Percentiles rank a stretch among this genome's conserved stretches.
Evolutionary conservation across 1,284 basidiomycete genomes (phyloP).

Genomic region (Ceratobasidium papillatum): DNA sequence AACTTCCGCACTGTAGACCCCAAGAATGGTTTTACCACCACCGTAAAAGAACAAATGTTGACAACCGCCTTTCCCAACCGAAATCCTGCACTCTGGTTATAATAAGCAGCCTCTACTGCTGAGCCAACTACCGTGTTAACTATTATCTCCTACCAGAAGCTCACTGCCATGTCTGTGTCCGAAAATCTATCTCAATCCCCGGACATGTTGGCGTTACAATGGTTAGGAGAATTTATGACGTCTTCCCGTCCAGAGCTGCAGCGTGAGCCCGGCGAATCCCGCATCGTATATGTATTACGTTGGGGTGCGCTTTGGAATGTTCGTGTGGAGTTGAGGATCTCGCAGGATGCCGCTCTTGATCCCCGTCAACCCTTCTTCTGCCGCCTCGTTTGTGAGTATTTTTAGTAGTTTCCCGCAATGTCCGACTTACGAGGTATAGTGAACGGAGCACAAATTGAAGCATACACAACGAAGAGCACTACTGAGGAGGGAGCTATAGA

Average conservation of each 20-base stretch:
- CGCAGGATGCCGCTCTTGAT: neutral
- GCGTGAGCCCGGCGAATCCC: neutral
- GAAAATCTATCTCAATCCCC: neutral
- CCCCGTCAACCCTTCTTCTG: neutral
- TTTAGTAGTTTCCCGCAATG: too few relatives aligned
- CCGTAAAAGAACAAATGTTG: too few relatives aligned
- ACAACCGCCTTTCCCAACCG: too few relatives aligned
- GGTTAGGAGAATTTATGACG: neutral
- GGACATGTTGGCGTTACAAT: neutral
- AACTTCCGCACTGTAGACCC: too few relatives aligned
- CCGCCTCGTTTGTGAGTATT: neutral
- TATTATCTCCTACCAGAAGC: too few relatives aligned
- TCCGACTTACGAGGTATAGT: neutral
- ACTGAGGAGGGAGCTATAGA: neutral
- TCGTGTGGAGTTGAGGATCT: neutral
- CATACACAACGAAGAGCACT: neutral
- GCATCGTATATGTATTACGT: conserved; percentile 17
- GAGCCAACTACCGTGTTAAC: too few relatives aligned
- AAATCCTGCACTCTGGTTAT: too few relatives aligned
- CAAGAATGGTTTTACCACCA: too few relatives aligned
- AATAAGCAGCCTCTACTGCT: too few relatives aligned
- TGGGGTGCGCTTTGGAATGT: neutral
- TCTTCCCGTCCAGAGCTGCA: neutral
- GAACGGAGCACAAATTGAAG: neutral
- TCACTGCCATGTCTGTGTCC: neutral